phyloP scores from a whole-genome alignment of 345 rosid genomes.

The Iberis pinnata region DNA sequence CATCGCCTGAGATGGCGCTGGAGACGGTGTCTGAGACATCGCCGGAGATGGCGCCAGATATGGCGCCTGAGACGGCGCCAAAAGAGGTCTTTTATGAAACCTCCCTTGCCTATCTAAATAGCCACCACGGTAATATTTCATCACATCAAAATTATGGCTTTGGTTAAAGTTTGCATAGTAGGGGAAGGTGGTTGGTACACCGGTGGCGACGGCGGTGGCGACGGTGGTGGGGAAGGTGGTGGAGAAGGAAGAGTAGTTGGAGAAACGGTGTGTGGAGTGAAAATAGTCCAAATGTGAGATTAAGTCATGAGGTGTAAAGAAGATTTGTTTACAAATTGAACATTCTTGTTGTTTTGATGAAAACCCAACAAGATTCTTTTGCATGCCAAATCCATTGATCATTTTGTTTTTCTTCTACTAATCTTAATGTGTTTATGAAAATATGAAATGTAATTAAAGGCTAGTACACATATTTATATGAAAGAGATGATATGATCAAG shows the following conservation, averaged over 20 bases:
- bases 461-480: slow-evolving; percentile 20
- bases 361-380: neutral
- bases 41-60: no score
- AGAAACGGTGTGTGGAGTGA: neutral
- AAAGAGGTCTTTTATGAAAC: neutral
- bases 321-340: slow-evolving; percentile 7
- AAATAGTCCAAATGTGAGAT: neutral
- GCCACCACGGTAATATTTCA: slow-evolving; percentile 4
- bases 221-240: neutral
- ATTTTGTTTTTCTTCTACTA: slow-evolving; percentile 1
- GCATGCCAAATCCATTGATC: slow-evolving; percentile 16
- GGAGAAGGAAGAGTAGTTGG: slow-evolving; percentile 8
- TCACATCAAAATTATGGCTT: neutral
- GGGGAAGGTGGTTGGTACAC: neutral
- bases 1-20: no score
- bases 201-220: neutral
- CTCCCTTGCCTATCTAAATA: slow-evolving; percentile 6
- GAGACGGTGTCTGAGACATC: no score
- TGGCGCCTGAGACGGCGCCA: no score
- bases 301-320: slow-evolving; percentile 1
- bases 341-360: slow-evolving; percentile 12
- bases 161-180: neutral
- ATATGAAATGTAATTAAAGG: neutral
- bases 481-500: neutral
- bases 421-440: neutral